Evolutionary conservation across 1,284 basidiomycete species (phyloP), one percentile per base, ranked within the genome.

Genomic region (Taiwanofungus camphoratus): DNA sequence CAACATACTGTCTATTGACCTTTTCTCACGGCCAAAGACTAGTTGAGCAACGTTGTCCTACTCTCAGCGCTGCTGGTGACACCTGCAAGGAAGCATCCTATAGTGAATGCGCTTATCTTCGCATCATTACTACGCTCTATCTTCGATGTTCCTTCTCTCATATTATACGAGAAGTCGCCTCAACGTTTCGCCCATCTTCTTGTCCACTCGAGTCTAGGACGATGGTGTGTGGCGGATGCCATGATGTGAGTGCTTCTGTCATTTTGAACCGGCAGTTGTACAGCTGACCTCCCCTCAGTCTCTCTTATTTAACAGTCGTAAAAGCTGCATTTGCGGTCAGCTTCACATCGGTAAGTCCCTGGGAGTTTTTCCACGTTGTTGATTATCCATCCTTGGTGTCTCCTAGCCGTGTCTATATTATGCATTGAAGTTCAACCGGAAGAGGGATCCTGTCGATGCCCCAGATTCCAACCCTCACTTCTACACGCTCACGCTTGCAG

Each of bases 241-340:
- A 49, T 60, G 8, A 30, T 57, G 58, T 58, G 38, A 24, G 56
- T 54, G 1, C 22, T 9, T n/a, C n/a, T 5, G n/a, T 39, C 7
- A 7, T 41, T 26, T 11, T 22, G 26, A 9, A 23, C 9, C 30
- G n/a, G 27, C 4, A 5, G 27, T 29, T 5, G 15, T 3, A 3
- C 6, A 12, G 40, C 23, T 16, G 20, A 12, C 2, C 5, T 16
- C 19, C n/a, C 5, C 4, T 4, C 15, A 60, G 55, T 26, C 24
- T 57, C 5, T 51, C 49, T 9, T 60, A 60, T 38, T 37, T 55
- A 4, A 60, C 55, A 0, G 51, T 58, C 5, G 53, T 52, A 11
- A 60, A 57, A 33, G 50, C 58, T n/a, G 55, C 57, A 1, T 60
- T 55, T 23, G 44, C 54, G 13, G 52, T 58, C 24, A 57, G 54